Base-by-base conservation (phyloP, 352 stramenopile genomes). In the Thraustochytrium striatum region DNA sequence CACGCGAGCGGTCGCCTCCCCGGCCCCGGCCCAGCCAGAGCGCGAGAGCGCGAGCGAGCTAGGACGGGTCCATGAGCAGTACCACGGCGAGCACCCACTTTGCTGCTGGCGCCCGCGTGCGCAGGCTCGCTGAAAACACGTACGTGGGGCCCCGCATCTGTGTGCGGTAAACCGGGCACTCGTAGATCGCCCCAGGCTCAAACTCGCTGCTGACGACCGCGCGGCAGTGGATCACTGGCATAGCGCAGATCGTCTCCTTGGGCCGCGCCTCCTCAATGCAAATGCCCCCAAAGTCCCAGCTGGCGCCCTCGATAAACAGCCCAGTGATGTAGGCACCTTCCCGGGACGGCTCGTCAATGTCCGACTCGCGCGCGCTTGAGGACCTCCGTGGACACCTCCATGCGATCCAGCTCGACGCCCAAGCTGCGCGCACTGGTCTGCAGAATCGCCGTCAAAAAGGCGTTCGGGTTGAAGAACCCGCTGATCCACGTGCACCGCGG, bases 211-310 rank as follows among this genome's bases (percentile, higher is more conserved):
- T 83, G 0, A 92, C 89, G 13, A 98, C 92, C 35, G 94, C 95
- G 82, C 96, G 97, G 82, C 97, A 95, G 84, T 98, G 97, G 84
- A 99, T 96, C 61, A 99, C 90, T 28, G 96, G 95, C 94, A 99
- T 98, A 25, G 88, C 65, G 41, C 88, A 97, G 81, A 98, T 98
- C 92, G 98, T 99, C 83, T 99, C 95, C 83, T 98, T 98, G 3
- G 95, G 95, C 68, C 94, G 90, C 21, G 91, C 96, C 39, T 94
- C 95, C 79, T 97, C 93, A 43, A 99, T 91, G 28, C 90, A 94
- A 79, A 89, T 89, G 78, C 92, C 93, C 58, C 86, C 90, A 32
- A 89, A 83, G 81, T 98, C 93, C 92, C 93, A 98, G 11, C 94
- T 89, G 58, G 93, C 95, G n/a, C 95, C 95, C 87, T 98, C 96